Base-by-base conservation (phyloP, 495 filamentous ascomycete species). In the Apiosordaria backusii region DNA sequence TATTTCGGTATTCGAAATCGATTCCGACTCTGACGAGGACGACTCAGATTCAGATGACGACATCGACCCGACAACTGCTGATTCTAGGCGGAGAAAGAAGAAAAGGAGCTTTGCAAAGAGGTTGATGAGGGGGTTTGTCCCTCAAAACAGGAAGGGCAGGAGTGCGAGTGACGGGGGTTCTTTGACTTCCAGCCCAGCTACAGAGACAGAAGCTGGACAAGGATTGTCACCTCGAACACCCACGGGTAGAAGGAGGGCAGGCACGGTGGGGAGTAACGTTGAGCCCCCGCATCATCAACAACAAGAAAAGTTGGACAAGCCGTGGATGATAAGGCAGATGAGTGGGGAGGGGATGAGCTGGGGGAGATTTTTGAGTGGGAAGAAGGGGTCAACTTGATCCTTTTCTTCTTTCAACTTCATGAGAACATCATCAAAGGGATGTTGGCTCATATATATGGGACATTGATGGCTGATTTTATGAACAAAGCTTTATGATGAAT, bases 1-100 rank as follows among this genome's bases (percentile, higher is more conserved):
- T 27, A 57, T 69, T 26, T 74, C 72, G 22, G 64, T 74, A 60
- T 74, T 74, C 26, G 73, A 75, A 26, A 24, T 54, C 4, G 72
- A 75, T 53, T 66, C 73, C 1, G 71, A 73, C 35, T 66, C 63
- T 59, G 65, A 67, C 6, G 19, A 57, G 0, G 59, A 69, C 1
- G 27, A 4, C 0, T 21, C 52, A 13, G 35, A 45, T 45, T 45
- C 35, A 45, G 35, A 45, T 15, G 5, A 9, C 2, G 35, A 45
- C 9, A 45, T 45, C 13, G 35, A 45, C 35, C 35, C 35, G 10
- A 18, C 35, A 13, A 2, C 6, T 13, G 9, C 35, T 15, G 35
- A 45, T 15, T 45, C 35, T 13, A 15, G 35, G 35, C 10, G 35
- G 16, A 45, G 35, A 15, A 45, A 45, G 35, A 45, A 45, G 10